phyloP scores from a whole-genome alignment of 2,329 filamentous ascomycete genomes.

The Colletotrichum eremochloae region DNA sequence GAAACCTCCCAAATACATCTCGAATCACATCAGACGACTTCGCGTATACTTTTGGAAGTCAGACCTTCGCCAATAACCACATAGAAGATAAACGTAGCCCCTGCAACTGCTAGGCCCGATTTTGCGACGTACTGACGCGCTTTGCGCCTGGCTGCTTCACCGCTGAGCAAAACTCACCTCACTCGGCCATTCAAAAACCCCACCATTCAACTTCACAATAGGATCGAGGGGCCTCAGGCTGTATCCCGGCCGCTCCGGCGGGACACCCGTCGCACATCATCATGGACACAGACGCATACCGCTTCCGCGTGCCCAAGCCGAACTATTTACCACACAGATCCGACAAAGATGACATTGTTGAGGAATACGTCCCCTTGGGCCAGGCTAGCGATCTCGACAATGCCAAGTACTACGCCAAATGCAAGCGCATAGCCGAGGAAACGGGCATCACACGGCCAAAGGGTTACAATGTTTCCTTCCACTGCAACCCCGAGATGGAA shows the following conservation, averaged over 20 bases:
- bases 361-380: conserved; percentile 66
- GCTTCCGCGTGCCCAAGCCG: conserved; percentile 67
- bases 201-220: conserved; percentile 17
- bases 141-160: not conserved
- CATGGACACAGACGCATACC: conserved; percentile 53
- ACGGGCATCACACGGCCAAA: conserved; percentile 83
- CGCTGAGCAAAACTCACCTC: conserved; percentile 15
- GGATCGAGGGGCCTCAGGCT: conserved; percentile 12
- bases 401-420: conserved; percentile 68
- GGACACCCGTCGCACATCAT: conserved; percentile 27
- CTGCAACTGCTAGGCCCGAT: not conserved
- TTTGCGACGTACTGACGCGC: not conserved
- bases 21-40: conserved; percentile 14
- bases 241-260: conserved; percentile 25
- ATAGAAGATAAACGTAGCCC: not conserved
- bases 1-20: conserved; percentile 31
- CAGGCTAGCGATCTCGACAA: conserved; percentile 67
- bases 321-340: conserved; percentile 71
- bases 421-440: conserved; percentile 67
- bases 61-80: not conserved
- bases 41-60: not conserved
- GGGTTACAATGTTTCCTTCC: conserved; percentile 93
- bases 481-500: conserved; percentile 95
- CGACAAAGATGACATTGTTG: conserved; percentile 65
- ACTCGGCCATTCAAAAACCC: conserved; percentile 1